phyloP scores from a whole-genome alignment of 805 yeast genomes.

The Wickerhamiella sorbophila region DNA sequence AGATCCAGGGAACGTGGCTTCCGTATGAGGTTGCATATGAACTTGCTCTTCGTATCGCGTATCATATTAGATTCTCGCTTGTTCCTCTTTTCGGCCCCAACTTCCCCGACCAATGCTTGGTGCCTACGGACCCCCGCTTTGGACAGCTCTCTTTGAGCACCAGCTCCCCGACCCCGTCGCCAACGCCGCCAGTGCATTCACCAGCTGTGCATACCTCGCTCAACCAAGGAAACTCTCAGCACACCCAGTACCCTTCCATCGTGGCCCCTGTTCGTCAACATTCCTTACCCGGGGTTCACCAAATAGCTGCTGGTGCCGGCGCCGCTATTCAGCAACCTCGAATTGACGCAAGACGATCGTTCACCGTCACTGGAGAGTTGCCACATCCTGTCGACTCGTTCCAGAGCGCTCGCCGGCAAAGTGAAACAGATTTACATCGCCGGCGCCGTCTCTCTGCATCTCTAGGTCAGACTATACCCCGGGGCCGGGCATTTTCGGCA shows the following conservation, averaged over 20 bases:
- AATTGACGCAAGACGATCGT: neutral
- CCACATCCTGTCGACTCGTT: neutral
- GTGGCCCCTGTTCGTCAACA: neutral
- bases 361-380: neutral
- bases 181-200: constrained; percentile 3
- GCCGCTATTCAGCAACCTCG: constrained; percentile 1
- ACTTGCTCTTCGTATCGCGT: constrained; percentile 64
- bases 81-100: constrained; percentile 66
- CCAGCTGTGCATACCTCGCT: neutral
- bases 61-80: constrained; percentile 55
- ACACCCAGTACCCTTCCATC: neutral
- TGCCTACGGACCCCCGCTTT: constrained; percentile 47
- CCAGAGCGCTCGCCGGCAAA: neutral
- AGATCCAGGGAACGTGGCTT: constrained; percentile 91
- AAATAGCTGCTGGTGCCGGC: neutral
- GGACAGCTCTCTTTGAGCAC: constrained; percentile 38
- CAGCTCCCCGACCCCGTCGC: constrained; percentile 12
- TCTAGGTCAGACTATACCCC: neutral
- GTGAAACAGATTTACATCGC: constrained; percentile 1
- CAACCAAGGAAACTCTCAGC: neutral
- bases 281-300: neutral
- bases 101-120: constrained; percentile 48
- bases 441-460: constrained; percentile 1
- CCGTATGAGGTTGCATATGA: constrained; percentile 54
- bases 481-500: constrained; percentile 1